Conservation (phyloP, 2,329 filamentous ascomycete genomes). For the Cladosporium velox region DNA sequence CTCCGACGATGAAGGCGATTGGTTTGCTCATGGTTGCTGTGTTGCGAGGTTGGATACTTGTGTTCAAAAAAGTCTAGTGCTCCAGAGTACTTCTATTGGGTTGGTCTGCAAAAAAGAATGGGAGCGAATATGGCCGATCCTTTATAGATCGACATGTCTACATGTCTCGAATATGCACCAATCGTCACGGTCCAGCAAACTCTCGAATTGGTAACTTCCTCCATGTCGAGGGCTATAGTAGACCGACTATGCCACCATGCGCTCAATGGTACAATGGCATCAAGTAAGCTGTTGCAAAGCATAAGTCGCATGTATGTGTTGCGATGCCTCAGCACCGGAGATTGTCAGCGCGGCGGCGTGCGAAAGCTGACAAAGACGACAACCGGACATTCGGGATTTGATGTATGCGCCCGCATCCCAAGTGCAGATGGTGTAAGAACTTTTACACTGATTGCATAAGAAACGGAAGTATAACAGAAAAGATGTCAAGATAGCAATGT, state of each 20-base stretch:
- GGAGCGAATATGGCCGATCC: background rate
- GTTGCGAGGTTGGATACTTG: background rate
- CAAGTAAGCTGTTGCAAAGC: background rate
- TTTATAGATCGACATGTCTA: background rate
- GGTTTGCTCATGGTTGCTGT: slow-evolving; percentile 22
- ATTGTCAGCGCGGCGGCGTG: background rate
- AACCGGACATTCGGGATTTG: background rate
- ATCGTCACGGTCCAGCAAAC: background rate
- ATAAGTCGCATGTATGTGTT: background rate
- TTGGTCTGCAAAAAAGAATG: background rate
- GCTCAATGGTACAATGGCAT: background rate
- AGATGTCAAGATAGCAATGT: background rate
- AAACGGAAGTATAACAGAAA: background rate
- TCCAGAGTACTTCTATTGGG: background rate
- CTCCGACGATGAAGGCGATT: slow-evolving; percentile 47
- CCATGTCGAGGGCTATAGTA: background rate
- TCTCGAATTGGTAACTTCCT: background rate
- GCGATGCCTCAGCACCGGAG: background rate
- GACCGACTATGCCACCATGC: background rate
- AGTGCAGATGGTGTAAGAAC: background rate
- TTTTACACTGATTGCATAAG: background rate
- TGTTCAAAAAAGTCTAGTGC: background rate
- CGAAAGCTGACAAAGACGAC: slow-evolving; percentile 2
- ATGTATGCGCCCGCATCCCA: background rate
- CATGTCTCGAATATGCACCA: background rate